Base-by-base conservation (phyloP, 164 flowering plant genomes). In the Tetrastigma voinierianum region DNA sequence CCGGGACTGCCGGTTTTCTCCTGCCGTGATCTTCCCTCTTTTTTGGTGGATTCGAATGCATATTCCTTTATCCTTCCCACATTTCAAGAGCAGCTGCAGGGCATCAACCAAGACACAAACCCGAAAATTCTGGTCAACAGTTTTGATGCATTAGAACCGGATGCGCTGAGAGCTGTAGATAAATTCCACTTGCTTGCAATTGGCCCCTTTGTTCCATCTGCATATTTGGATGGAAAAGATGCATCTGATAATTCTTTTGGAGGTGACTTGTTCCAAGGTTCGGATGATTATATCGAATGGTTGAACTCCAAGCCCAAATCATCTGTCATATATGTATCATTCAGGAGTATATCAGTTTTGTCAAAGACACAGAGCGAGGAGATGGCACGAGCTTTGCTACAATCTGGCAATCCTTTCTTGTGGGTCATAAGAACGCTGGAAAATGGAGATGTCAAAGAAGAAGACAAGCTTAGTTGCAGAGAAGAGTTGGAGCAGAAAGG, bases 11-110 rank as follows among this genome's bases (percentile, higher is more conserved):
- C 87, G 46, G 46, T 45, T 2, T 59, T 84, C 20, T 20, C 60
- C 0, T 16, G 13, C 4, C 59, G 67, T 1, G 85, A 82, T 60
- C 59, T 84, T 1, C 87, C 88, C 9, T 76, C 85, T 0, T 72
- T 76, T 23, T 2, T 82, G 0, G 18, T 67, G 3, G 80, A 79
- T 14, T 47, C 72, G 2, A 58, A 44, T 24, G 5, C 63, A 0
- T 10, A 43, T 17, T 9, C 7, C 2, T 46, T 32, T 23, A 45
- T 46, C 0, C 52, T 59, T 14, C 10, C 60, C 0, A 0, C 23
- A 2, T 18, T 76, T 43, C 15, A 44, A 9, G 70, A 67, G 24
- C 70, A 49, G 2, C n/a, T 67, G 14, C 49, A 40, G 18, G 20
- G 7, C 15, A 64, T 67, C 12, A 46, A 18, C 3, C 61, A 16